Base-by-base conservation (phyloP, 768 basidiomycete species). In the Tylopilus sp. region DNA sequence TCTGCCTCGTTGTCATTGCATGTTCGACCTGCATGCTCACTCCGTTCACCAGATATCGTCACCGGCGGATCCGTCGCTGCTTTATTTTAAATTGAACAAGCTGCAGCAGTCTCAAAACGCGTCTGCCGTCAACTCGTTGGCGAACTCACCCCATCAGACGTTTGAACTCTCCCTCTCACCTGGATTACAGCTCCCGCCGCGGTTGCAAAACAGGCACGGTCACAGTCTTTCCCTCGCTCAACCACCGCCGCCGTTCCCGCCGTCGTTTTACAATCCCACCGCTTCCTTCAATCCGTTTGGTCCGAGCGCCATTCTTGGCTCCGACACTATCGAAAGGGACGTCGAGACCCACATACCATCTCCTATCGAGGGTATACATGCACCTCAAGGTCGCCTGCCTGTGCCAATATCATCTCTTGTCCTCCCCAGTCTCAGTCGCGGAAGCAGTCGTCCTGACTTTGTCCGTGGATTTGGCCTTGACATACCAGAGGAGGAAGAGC, bases 1-100 rank as follows among this genome's bases (percentile, higher is more conserved):
- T 28, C 83, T 81, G 40, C 43, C 57, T 57, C 53, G 51, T 59
- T 48, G 58, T 42, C 51, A 55, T 39, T 53, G 46, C 53, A 57
- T 59, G 65, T 56, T n/a, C 51, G 38, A 44, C 49, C 13, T 40
- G 38, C 31, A 40, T 40, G 43, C 47, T 47, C 36, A 51, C 21
- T 18, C 40, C 48, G 2, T 25, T 51, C 33, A 21, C 61, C 15
- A 93, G 91, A 88, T 92, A 69, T 92, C 91, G 2, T 91, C 89
- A n/a, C 89, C 91, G 25, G 90, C 90, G 4, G 91, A 92, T 64
- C 90, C 91, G 25, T 86, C 87, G 18, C 69, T 93, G 21, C 74
- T 93, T 18, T 78, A 82, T 57, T 91, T 86, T 71, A 91, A 90
- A 67, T 74, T 92, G 40, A 90, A 89, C 71, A 90, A 89, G 69